Evolutionary conservation across 257 asterid genomes (phyloP).

Genomic region (Cordia subcordata): DNA sequence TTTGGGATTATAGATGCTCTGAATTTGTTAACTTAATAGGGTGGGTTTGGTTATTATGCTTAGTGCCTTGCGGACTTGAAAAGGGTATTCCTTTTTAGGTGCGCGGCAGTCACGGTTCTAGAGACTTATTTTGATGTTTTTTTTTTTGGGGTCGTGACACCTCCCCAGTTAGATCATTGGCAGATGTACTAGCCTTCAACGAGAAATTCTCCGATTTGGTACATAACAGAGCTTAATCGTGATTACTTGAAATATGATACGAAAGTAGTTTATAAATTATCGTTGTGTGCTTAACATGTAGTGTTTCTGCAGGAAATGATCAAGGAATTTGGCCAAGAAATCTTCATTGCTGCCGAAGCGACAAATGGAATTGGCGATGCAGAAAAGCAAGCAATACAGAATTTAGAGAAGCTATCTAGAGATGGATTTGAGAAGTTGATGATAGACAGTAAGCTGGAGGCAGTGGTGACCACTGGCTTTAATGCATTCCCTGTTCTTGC

Average conservation of each 20-base stretch:
- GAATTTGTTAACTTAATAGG: too few species aligned
- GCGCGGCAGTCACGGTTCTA: too few species aligned
- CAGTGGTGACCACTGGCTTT: slow-evolving; percentile 19
- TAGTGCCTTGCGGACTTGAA: too few species aligned
- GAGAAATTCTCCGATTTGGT: slow-evolving; percentile 45
- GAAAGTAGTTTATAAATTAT: neutral
- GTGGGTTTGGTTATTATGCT: too few species aligned
- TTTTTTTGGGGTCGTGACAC: too few species aligned
- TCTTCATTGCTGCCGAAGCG: slow-evolving; percentile 32
- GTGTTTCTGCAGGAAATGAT: slow-evolving; percentile 28
- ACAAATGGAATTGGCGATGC: slow-evolving; percentile 31
- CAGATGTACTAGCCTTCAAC: slow-evolving; percentile 56
- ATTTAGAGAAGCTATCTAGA: slow-evolving; percentile 13
- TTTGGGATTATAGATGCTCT: too few species aligned
- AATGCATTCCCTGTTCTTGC: slow-evolving; percentile 23
- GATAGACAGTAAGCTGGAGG: slow-evolving; percentile 32
- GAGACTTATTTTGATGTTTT: too few species aligned
- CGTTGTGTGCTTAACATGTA: neutral
- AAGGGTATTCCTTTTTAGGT: too few species aligned
- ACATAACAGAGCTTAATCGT: too few species aligned
- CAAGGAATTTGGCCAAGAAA: slow-evolving; percentile 31
- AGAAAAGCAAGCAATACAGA: slow-evolving; percentile 25
- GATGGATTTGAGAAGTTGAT: slow-evolving; percentile 32
- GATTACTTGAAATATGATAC: neutral
- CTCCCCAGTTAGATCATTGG: slow-evolving; percentile 51